phyloP scores from a whole-genome alignment of 257 asterid genomes.

The Rhazya stricta region DNA sequence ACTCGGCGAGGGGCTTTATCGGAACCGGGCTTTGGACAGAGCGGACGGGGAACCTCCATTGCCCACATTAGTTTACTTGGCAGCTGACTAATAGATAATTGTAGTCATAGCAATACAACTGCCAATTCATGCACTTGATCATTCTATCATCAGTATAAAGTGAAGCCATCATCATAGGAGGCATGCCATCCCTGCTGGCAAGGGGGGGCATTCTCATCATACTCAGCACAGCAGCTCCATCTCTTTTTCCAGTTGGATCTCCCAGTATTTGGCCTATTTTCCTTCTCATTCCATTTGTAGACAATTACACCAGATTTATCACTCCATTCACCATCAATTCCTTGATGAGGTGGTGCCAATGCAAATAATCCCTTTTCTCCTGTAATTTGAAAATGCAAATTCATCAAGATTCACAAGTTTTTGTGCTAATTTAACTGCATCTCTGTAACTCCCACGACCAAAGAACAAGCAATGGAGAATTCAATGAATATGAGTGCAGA shows the following conservation, averaged over 20 bases:
- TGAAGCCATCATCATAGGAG: slow-evolving; percentile 56
- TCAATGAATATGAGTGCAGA: not conserved
- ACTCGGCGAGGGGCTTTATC: too few relatives aligned
- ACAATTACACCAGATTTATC: slow-evolving; percentile 57
- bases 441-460: not conserved
- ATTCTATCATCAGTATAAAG: slow-evolving; percentile 24
- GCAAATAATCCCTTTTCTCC: slow-evolving; percentile 63
- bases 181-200: slow-evolving; percentile 55
- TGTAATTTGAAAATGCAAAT: slow-evolving; percentile 13
- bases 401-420: not conserved
- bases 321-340: slow-evolving; percentile 66
- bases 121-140: not conserved
- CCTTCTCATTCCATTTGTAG: slow-evolving; percentile 65
- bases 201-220: slow-evolving; percentile 47
- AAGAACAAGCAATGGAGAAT: not conserved
- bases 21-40: too few relatives aligned
- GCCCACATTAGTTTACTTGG: too few relatives aligned
- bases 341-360: slow-evolving; percentile 64
- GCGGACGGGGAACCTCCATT: too few relatives aligned
- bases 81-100: not conserved
- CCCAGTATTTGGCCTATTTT: slow-evolving; percentile 57
- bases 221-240: slow-evolving; percentile 74
- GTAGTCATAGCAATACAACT: not conserved
- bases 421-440: not conserved
- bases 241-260: slow-evolving; percentile 54